A percentile compares a stretch with the other conserved stretches of the same genome.
Conservation (phyloP, 208 protist species). For the Leishmania tropica region DNA sequence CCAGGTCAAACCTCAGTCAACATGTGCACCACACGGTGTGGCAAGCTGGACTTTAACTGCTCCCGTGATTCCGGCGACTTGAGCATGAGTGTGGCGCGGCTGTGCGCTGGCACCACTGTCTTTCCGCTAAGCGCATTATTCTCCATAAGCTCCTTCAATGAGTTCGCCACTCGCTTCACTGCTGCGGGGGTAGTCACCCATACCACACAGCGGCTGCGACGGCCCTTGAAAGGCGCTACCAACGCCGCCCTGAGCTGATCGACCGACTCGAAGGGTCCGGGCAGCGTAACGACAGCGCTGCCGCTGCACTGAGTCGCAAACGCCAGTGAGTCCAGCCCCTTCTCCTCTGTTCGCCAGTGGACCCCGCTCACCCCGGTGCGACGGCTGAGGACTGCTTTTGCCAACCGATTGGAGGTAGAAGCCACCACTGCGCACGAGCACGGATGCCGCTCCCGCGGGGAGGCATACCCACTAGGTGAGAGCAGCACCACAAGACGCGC, state of each 20-base stretch:
- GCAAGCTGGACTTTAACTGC: slow-evolving; percentile 57
- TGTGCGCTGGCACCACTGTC: slow-evolving; percentile 42
- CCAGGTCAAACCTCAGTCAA: slow-evolving; percentile 25
- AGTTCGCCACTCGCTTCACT: slow-evolving; percentile 37
- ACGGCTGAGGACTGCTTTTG: slow-evolving; percentile 28
- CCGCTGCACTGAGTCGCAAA: slow-evolving; percentile 17
- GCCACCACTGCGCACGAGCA: slow-evolving; percentile 20
- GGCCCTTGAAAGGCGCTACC: slow-evolving; percentile 16
- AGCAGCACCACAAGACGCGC: not conserved
- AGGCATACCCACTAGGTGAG: not conserved
- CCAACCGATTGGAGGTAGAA: slow-evolving; percentile 18
- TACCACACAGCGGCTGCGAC: slow-evolving; percentile 36
- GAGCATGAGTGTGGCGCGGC: slow-evolving; percentile 53
- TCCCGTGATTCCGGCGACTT: slow-evolving; percentile 41
- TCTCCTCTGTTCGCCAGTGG: slow-evolving; percentile 22
- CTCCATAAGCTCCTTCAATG: slow-evolving; percentile 76
- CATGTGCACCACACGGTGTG: slow-evolving; percentile 82
- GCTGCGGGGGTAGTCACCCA: slow-evolving; percentile 50
- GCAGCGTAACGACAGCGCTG: slow-evolving; percentile 8
- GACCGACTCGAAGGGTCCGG: slow-evolving; percentile 10
- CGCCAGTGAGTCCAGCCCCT: slow-evolving; percentile 9
- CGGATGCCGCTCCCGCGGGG: slow-evolving; percentile 11
- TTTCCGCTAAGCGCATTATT: slow-evolving; percentile 60
- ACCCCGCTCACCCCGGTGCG: slow-evolving; percentile 38
- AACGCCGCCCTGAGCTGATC: slow-evolving; percentile 34